Base-by-base conservation (phyloP, 2,329 filamentous ascomycete species). In the Fusarium foetens region DNA sequence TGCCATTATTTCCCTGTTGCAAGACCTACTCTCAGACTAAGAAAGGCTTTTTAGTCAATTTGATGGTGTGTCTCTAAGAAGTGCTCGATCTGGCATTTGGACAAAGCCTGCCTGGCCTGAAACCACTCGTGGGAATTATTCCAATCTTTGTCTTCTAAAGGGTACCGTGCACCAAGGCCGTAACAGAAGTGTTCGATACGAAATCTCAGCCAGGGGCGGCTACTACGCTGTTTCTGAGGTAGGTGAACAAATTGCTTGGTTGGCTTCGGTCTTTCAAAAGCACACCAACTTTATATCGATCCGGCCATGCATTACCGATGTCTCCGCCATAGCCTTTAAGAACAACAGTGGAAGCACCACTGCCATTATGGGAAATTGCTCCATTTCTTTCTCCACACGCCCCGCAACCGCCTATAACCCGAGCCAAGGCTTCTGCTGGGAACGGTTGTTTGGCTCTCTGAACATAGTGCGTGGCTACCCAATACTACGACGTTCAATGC, bases 201-300 rank as follows among this genome's bases (percentile, higher is more conserved):
- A 25, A 25, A 25, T 25, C 25, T 25, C 25, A 25, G 25, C 23
- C 5, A 39, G 8, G 10, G 62, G 66, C 0, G 43, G 43, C 2
- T 38, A 35, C 3, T 45, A 63, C 4, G 19, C 33, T 5, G 54
- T 71, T 9, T 59, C 66, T 1, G 68, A 70, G 6, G 35, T 70
- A 13, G 68, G 62, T 1, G 62, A 70, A 27, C 68, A 70, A 8
- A 13, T 71, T 35, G 41, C 38, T 4, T 71, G 62, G 68, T 14
- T 71, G 6, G 45, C 58, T 7, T 55, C 66, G 1, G 48, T 45
- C 9, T 13, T 71, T 5, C 16, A 6, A 2, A 5, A 31, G 8
- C 12, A n/a, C 16, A 10, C 14, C 1, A 5, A 43, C n/a, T 27
- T 51, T 4, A 3, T 41, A 6, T 38, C 53, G 17, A 51, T 17